phyloP scores from a whole-genome alignment of 2,329 filamentous ascomycete genomes.

The Leptographium flavum region DNA sequence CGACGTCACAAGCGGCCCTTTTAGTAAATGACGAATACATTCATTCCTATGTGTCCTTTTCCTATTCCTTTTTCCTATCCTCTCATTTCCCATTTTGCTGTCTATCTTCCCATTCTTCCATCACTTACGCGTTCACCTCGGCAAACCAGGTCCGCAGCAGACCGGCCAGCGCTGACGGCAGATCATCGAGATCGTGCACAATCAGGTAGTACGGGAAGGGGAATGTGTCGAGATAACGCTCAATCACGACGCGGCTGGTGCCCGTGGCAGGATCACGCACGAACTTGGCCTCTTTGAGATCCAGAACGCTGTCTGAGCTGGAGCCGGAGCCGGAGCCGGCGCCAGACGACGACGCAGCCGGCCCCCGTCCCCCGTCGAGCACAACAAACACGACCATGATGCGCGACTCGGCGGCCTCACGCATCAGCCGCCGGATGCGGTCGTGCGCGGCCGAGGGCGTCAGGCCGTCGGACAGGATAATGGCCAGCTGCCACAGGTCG shows the following conservation, averaged over 20 bases:
- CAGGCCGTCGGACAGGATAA: conserved; percentile 87
- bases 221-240: conserved; percentile 87
- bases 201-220: conserved; percentile 96
- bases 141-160: conserved; percentile 94
- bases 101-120: neutral
- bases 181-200: conserved; percentile 78
- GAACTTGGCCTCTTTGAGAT: conserved; percentile 79
- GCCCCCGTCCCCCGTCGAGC: conserved; percentile 52
- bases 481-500: conserved; percentile 88
- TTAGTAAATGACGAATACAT: neutral
- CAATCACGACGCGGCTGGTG: conserved; percentile 60
- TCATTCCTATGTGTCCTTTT: too few relatives aligned
- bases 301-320: conserved; percentile 56
- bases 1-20: too few relatives aligned
- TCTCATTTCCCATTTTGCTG: neutral
- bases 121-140: conserved; percentile 29
- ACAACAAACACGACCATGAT: conserved; percentile 99
- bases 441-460: conserved; percentile 74
- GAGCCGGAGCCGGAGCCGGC: conserved; percentile 25
- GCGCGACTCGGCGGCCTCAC: conserved; percentile 79
- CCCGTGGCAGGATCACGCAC: conserved; percentile 42
- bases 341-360: conserved; percentile 73
- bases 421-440: conserved; percentile 63
- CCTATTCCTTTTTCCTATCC: neutral
- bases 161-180: conserved; percentile 76